Percentiles rank a stretch among this genome's conserved stretches.
Evolutionary conservation across 148 eudicot species (phyloP).

Genomic region (Pouteria glomerata): DNA sequence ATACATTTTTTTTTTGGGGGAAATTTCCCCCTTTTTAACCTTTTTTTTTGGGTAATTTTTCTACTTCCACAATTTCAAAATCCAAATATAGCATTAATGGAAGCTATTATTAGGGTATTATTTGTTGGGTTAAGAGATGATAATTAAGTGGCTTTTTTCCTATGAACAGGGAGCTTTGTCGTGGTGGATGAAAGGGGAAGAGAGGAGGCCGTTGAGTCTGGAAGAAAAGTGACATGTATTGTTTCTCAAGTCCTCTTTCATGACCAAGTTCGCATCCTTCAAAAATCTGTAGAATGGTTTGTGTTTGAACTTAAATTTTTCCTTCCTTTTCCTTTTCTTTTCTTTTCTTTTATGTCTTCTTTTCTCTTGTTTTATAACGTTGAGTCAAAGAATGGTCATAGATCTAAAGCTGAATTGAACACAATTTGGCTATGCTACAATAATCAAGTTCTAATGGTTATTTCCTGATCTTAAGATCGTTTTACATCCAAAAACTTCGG

Average conservation of each 20-base stretch:
- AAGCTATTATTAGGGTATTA: no score
- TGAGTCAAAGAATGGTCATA: background rate
- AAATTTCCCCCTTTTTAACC: no score
- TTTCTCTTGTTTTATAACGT: background rate
- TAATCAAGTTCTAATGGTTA: constrained; percentile 1
- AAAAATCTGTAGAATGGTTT: constrained; percentile 71
- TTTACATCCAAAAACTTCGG: no score
- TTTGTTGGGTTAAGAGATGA: background rate
- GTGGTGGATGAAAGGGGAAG: constrained; percentile 86
- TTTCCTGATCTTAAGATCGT: no score
- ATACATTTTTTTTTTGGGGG: no score
- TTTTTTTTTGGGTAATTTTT: no score
- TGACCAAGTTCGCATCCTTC: constrained; percentile 74
- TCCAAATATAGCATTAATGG: no score
- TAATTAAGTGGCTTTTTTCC: background rate
- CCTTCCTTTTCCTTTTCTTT: background rate
- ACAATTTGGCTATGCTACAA: background rate
- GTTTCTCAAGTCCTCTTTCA: constrained; percentile 83
- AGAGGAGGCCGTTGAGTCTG: constrained; percentile 77
- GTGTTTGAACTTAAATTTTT: constrained; percentile 1
- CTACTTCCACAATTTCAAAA: no score
- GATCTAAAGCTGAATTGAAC: background rate
- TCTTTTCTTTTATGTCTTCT: background rate
- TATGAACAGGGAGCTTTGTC: constrained; percentile 67
- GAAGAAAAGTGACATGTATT: constrained; percentile 77